Base-by-base conservation (phyloP, 139 green algal species). In the Astrephomene gubernaculifera region DNA sequence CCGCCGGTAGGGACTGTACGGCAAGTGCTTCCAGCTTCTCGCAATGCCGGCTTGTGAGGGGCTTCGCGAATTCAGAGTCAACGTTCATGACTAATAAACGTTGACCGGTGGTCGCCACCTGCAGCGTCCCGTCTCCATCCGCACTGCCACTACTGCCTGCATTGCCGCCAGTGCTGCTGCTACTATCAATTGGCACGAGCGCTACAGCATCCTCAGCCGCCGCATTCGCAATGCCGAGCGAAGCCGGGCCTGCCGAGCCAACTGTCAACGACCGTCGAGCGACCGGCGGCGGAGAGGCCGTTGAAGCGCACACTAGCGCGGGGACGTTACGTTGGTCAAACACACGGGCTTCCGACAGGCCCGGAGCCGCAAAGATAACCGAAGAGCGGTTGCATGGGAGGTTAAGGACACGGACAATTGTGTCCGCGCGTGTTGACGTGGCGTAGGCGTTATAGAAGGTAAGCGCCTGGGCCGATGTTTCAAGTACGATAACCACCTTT, bases 241-340 rank as follows among this genome's bases (percentile, higher is more conserved):
- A n/a, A n/a, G n/a, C n/a, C n/a, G n/a, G n/a, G n/a, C n/a, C n/a
- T n/a, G n/a, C n/a, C n/a, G n/a, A n/a, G n/a, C n/a, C n/a, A n/a
- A n/a, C n/a, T n/a, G n/a, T n/a, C n/a, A n/a, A n/a, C n/a, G n/a
- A n/a, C n/a, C n/a, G n/a, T n/a, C n/a, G 29, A 75, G 41, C 22
- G 70, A 25, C 10, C 70, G 70, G 8, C 43, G 70, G 29, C 70
- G 27, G 29, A 0, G 70, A 33, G 19, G 70, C 31, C 9, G 68
- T 52, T 6, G 60, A 4, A 5, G 41, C 0, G 41, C 78, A 84
- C 6, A 63, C 36, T 2, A 84, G 78, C n/a, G 78, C 78, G 0
- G 78, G 78, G 10, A 84, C 78, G 78, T 84, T 84, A 29, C 78
- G 78, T 44, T 84, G 78, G 63, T 84, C 78, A 29, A 84, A 84